Evolutionary conservation across 2,329 filamentous ascomycete species (phyloP), one percentile per base, ranked within the genome.

Genomic region (Monosporascus sp.): DNA sequence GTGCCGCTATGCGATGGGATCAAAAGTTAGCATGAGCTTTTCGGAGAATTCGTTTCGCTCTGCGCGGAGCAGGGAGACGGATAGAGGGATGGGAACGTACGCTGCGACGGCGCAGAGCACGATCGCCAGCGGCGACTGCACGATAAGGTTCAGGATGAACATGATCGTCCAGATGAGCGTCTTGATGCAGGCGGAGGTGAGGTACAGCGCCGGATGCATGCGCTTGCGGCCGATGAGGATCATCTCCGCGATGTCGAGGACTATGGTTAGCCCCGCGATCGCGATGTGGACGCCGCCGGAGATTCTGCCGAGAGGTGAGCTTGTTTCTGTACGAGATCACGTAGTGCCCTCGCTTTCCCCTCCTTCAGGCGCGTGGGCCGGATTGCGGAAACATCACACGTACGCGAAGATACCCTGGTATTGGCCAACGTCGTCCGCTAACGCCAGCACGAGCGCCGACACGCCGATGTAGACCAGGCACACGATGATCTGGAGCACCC

Each of bases 211-310:
- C 24, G 60, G 60, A 4, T 59, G 57, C 61, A 65, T 62, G 42
- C 48, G 49, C 46, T 54, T 57, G n/a, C 47, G 50, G 20, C 54
- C 37, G 36, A 63, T 62, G 24, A 63, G 50, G 49, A 62, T 37
- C 47, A 65, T 63, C 54, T 65, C 62, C 49, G 55, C 25, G 25
- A 65, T 55, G 50, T 63, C 54, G 41, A 63, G 25, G 53, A 62
- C 9, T 51, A 62, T 58, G 17, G 57, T 62, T 9, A 61, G 8
- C 25, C 24, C 38, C 27, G 54, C 54, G 48, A 63, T 51, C 49
- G 25, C 61, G 46, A 65, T 59, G 22, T 58, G 56, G 34, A 65
- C 14, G 25, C 56, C 57, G 20, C 57, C 56, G n/a, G 53, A 50
- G 17, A 49, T 54, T 38, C 62, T 65, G 39, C 38, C 17, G 18